A percentile compares a stretch with the other conserved stretches of the same genome.
These are phyloP conservation scores for Vigna hirtella DNA, from an alignment of 306 rosid species.

Conservation along the genomic window DNA sequence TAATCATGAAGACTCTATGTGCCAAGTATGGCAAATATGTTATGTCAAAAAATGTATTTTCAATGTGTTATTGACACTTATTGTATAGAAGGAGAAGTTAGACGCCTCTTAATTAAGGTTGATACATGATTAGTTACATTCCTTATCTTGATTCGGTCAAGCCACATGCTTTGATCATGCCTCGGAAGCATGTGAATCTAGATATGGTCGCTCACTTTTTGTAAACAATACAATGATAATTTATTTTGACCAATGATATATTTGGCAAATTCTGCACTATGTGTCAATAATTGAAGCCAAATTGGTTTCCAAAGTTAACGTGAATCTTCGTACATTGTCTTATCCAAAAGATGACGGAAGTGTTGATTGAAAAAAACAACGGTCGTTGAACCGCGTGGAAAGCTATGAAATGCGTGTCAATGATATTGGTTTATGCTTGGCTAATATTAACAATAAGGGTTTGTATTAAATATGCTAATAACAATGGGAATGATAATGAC, in stretches of 20 bases:
- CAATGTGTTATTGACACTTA: constrained; percentile 21
- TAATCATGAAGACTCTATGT: constrained; percentile 27
- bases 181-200: constrained; percentile 21
- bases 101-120: constrained; percentile 18
- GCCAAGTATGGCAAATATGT: constrained; percentile 25
- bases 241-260: constrained; percentile 21
- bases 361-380: constrained; percentile 6
- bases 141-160: constrained; percentile 14
- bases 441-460: neutral
- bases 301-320: constrained; percentile 20
- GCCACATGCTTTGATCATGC: constrained; percentile 27
- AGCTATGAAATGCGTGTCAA: constrained; percentile 32
- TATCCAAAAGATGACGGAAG: constrained; percentile 43
- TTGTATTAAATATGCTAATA: neutral
- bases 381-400: constrained; percentile 41
- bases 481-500: constrained; percentile 37
- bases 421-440: constrained; percentile 19
- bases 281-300: constrained; percentile 46
- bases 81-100: constrained; percentile 30
- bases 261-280: constrained; percentile 5
- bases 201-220: constrained; percentile 19
- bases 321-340: constrained; percentile 22
- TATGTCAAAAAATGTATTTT: constrained; percentile 13
- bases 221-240: constrained; percentile 5
- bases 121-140: neutral